A percentile compares a stretch with the other conserved stretches of the same genome.
Evolutionary conservation across 768 basidiomycete genomes (phyloP).

Genomic region (Termitomyces bulborhizus): DNA sequence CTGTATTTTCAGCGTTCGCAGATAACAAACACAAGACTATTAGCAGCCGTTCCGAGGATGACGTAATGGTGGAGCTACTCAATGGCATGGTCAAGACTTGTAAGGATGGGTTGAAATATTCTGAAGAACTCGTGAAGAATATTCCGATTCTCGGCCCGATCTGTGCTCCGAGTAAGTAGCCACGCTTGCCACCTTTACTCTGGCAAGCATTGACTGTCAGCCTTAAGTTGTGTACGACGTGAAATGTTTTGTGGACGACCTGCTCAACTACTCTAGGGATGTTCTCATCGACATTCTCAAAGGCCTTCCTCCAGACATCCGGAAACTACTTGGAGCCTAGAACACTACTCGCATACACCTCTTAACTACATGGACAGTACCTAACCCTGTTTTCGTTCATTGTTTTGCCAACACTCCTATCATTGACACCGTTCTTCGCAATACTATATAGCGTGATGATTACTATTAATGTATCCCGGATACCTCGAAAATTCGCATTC

Average conservation of each 20-base stretch:
- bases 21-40: constrained; percentile 28
- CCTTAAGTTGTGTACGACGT: constrained; percentile 47
- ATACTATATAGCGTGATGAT: not conserved
- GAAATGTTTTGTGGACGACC: constrained; percentile 52
- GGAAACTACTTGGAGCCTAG: constrained; percentile 18
- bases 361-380: constrained; percentile 17
- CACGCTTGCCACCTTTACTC: not conserved
- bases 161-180: constrained; percentile 48
- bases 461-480: not conserved
- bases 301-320: constrained; percentile 30
- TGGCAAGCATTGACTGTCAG: not conserved
- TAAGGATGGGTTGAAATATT: constrained; percentile 37
- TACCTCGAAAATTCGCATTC: not conserved
- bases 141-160: constrained; percentile 43
- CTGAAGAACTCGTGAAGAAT: constrained; percentile 25
- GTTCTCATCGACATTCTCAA: constrained; percentile 42
- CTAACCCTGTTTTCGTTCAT: constrained; percentile 15
- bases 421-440: constrained; percentile 2
- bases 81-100: constrained; percentile 41
- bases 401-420: constrained; percentile 18
- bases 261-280: constrained; percentile 45
- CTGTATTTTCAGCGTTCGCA: constrained; percentile 19
- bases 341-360: constrained; percentile 21
- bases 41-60: constrained; percentile 39
- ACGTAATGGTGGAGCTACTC: constrained; percentile 39